Evolutionary conservation across 192 early-diverging fungal species (phyloP).

Genomic region (Rhizophlyctis rosea): DNA sequence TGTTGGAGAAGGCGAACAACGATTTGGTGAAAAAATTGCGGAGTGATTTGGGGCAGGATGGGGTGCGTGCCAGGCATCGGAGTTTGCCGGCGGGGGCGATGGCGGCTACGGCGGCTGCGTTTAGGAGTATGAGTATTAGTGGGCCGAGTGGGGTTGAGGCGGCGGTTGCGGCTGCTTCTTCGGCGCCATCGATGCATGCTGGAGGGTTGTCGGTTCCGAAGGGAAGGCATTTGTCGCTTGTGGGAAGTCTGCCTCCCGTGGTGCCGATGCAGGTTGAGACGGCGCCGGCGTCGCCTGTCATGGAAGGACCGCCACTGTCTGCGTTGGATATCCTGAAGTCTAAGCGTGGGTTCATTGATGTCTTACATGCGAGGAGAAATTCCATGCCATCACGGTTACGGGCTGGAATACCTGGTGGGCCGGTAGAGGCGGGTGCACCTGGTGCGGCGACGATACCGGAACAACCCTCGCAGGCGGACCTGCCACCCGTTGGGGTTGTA

Average conservation of each 20-base stretch:
- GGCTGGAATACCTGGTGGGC: not conserved
- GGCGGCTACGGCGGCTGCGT: conserved; percentile 19
- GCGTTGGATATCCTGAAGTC: not conserved
- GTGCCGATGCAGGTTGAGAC: not conserved
- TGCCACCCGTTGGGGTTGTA: conserved; percentile 12
- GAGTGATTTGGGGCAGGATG: conserved; percentile 44
- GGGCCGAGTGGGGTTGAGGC: not conserved
- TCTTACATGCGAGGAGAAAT: conserved; percentile 28
- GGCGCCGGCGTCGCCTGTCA: not conserved
- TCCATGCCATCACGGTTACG: conserved; percentile 40
- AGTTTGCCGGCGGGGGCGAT: conserved; percentile 38
- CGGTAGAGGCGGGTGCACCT: not conserved
- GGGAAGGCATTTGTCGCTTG: not conserved
- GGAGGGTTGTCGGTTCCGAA: not conserved
- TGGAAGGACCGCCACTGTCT: not conserved
- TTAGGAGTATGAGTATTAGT: conserved; percentile 10
- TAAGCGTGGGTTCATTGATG: not conserved
- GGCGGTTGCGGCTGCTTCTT: too few relatives aligned
- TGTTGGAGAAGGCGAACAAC: conserved; percentile 87
- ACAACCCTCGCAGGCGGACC: not conserved
- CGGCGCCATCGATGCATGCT: too few relatives aligned
- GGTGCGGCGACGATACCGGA: not conserved
- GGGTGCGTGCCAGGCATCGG: conserved; percentile 35
- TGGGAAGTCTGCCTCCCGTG: not conserved
- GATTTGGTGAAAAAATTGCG: conserved; percentile 78